Conservation (phyloP, 75 land plant species). For the Gnetum montanum region DNA sequence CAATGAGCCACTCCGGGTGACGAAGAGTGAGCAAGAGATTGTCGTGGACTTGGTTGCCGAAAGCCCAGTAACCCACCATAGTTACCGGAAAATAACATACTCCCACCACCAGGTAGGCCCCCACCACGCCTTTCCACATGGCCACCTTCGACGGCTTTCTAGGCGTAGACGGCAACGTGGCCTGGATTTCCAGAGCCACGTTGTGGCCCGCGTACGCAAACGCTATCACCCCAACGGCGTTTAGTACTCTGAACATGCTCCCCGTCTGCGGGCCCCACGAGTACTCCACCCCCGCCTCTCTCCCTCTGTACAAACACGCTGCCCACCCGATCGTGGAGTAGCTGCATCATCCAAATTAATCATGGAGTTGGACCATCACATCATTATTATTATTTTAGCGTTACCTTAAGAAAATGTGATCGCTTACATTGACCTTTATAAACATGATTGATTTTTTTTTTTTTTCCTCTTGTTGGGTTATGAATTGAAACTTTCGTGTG, state of each 20-base stretch:
- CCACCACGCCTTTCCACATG: slow-evolving; percentile 82
- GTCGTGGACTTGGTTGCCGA: slow-evolving; percentile 63
- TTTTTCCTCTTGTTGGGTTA: no score
- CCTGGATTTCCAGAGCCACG: slow-evolving; percentile 87
- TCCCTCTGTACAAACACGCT: slow-evolving; percentile 31
- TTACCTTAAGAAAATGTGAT: neutral
- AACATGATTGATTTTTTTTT: no score
- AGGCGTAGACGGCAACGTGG: slow-evolving; percentile 80
- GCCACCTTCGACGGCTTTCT: slow-evolving; percentile 69
- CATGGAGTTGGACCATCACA: neutral
- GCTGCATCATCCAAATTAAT: slow-evolving; percentile 41
- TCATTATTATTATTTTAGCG: no score
- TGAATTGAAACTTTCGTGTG: no score
- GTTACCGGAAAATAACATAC: slow-evolving; percentile 83
- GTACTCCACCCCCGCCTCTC: slow-evolving; percentile 34
- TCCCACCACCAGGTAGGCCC: slow-evolving; percentile 65
- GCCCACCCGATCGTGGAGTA: slow-evolving; percentile 85
- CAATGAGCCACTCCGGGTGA: slow-evolving; percentile 80
- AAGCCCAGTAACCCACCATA: slow-evolving; percentile 85
- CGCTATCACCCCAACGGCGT: slow-evolving; percentile 64
- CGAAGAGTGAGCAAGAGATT: slow-evolving; percentile 51
- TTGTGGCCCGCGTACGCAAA: slow-evolving; percentile 88
- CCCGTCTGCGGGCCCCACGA: slow-evolving; percentile 21
- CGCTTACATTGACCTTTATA: no score
- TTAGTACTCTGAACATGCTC: slow-evolving; percentile 49